Conservation (phyloP, 176 grass and related monocot genomes). For the Aechmea fasciata region DNA sequence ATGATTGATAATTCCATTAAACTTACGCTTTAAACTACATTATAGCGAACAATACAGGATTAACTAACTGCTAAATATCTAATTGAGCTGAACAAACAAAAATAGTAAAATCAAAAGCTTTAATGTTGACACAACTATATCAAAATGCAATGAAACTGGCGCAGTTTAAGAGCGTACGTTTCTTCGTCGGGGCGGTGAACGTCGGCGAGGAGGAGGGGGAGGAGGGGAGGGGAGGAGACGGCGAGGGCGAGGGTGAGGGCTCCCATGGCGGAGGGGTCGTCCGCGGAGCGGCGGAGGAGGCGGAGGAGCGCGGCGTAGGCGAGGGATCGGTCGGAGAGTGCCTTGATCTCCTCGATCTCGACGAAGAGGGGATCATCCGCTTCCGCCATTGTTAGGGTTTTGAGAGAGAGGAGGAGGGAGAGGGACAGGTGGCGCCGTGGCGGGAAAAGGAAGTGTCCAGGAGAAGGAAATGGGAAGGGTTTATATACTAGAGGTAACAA, state of each 20-base stretch:
- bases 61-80: too few relatives aligned
- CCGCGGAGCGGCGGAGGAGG: constrained; percentile 44
- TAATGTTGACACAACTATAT: too few relatives aligned
- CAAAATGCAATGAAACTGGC: too few relatives aligned
- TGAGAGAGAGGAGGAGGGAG: constrained; percentile 20
- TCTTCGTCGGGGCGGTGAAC: constrained; percentile 26
- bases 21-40: too few relatives aligned
- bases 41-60: too few relatives aligned
- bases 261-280: constrained; percentile 36
- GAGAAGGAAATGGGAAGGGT: neutral
- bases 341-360: constrained; percentile 40
- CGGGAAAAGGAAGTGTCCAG: neutral
- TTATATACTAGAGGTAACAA: neutral
- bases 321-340: constrained; percentile 28
- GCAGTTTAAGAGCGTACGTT: constrained; percentile 14
- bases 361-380: constrained; percentile 22
- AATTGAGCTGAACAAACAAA: too few relatives aligned
- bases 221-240: constrained; percentile 34
- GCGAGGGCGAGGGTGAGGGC: constrained; percentile 42
- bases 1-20: too few relatives aligned
- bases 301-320: constrained; percentile 49
- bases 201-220: constrained; percentile 39
- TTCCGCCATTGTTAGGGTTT: constrained; percentile 30
- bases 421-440: neutral
- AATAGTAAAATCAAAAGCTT: too few relatives aligned